Conservation (phyloP, 2,329 filamentous ascomycete species). For the Penicillium sp. region DNA sequence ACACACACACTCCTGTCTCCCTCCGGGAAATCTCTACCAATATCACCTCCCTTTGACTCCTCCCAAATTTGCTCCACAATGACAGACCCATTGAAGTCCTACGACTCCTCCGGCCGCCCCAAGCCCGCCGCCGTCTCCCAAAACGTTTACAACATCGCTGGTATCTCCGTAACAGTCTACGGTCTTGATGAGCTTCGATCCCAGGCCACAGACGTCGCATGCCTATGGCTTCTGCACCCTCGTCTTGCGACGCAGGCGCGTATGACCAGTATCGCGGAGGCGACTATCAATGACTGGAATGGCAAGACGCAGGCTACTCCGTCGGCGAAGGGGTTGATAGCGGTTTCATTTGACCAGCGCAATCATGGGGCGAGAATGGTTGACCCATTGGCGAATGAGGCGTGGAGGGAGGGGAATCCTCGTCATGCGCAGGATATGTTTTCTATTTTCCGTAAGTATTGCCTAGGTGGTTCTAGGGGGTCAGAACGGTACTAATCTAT, state of each 20-base stretch:
- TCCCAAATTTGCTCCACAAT: slow-evolving; percentile 24
- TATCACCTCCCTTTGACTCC: background rate
- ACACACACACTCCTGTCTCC: background rate
- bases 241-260: slow-evolving; percentile 69
- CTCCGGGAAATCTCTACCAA: background rate
- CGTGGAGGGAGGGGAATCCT: slow-evolving; percentile 78
- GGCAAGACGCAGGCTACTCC: slow-evolving; percentile 40
- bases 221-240: slow-evolving; percentile 90
- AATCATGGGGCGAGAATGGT: slow-evolving; percentile 83
- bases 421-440: slow-evolving; percentile 93
- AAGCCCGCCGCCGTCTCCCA: slow-evolving; percentile 58
- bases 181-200: slow-evolving; percentile 74
- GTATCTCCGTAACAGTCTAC: slow-evolving; percentile 77
- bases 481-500: background rate
- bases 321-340: slow-evolving; percentile 67
- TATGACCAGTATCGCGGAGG: slow-evolving; percentile 76
- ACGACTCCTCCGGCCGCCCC: slow-evolving; percentile 34
- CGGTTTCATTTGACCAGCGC: slow-evolving; percentile 85
- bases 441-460: slow-evolving; percentile 65
- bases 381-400: slow-evolving; percentile 68
- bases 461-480: background rate
- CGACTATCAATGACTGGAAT: slow-evolving; percentile 71
- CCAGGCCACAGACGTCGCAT: slow-evolving; percentile 63
- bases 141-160: slow-evolving; percentile 71
- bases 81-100: slow-evolving; percentile 42